Evolutionary conservation across 192 early-diverging fungal genomes (phyloP).

Genomic region (Dispira parvispora): DNA sequence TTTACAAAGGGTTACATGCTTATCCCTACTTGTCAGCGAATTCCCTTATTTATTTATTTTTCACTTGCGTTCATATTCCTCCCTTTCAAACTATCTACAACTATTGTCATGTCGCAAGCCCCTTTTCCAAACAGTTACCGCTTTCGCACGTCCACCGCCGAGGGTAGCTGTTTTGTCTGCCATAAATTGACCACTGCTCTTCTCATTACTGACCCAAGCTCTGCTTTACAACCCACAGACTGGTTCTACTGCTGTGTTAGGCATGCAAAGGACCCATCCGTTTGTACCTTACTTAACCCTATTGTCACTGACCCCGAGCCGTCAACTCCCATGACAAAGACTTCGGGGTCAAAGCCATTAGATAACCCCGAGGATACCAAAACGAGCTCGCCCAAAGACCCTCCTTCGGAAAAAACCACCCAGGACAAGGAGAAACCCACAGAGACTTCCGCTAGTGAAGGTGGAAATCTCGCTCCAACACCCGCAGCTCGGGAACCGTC

Average conservation of each 20-base stretch:
- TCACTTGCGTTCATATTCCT: neutral
- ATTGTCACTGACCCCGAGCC: too few species aligned
- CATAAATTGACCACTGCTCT: neutral
- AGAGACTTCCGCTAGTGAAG: too few species aligned
- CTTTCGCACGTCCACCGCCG: neutral
- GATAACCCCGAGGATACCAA: too few species aligned
- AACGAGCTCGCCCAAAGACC: too few species aligned
- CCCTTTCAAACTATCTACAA: neutral
- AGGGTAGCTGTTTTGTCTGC: constrained; percentile 3
- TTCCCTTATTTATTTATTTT: constrained; percentile 4
- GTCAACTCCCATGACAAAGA: too few species aligned
- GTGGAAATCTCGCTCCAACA: too few species aligned
- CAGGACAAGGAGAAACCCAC: too few species aligned
- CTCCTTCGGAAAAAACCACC: too few species aligned
- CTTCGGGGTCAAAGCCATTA: too few species aligned
- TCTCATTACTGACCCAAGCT: neutral
- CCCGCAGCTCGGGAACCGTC: neutral
- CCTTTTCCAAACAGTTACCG: constrained; percentile 1
- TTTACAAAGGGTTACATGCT: neutral
- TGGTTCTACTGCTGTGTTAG: constrained; percentile 3
- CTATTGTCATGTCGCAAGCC: neutral
- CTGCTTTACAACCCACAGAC: neutral
- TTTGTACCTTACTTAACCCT: neutral
- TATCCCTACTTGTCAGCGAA: neutral
- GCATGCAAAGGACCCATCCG: neutral